Evolutionary conservation across 108 stramenopile genomes (phyloP), one percentile per base, ranked within the genome.

Genomic region (Nannochloropsis gaditana): DNA sequence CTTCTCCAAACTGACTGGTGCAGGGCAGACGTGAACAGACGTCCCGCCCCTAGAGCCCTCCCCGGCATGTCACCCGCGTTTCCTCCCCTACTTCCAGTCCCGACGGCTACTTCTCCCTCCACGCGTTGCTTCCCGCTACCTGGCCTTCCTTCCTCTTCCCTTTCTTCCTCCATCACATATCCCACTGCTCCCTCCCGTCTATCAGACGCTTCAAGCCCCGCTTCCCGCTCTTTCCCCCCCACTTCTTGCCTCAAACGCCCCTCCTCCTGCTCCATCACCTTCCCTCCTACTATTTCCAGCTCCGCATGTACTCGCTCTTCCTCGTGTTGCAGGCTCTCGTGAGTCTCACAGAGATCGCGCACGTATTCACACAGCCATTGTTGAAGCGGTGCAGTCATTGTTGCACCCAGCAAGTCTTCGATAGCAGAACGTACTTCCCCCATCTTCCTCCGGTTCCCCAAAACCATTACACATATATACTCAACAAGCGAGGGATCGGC

Each of bases 341-440:
- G 59, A 15, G 59, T 73, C 59, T 73, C 59, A n/a, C 59, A 73
- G 2, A 73, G n/a, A 73, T 73, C 59, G 15, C 59, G 59, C 19
- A 73, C 59, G 8, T 73, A 73, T n/a, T 73, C 59, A 73, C 59
- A 73, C 59, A 73, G n/a, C 59, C 59, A 73, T 8, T 73, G 19
- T n/a, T 73, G n/a, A 3, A 73, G 59, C 59, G 59, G 59, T n/a
- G 6, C n/a, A 15, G 59, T n/a, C 59, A 73, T 2, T 2, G 59
- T n/a, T n/a, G 59, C 59, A 73, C 59, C 59, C 59, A 73, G n/a
- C 59, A 73, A 73, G 59, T 73, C 59, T n/a, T 73, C 59, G 59
- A 73, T 73, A 2, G 59, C 59, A 15, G 59, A 73, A 2, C 59
- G 4, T 15, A 73, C 59, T 15, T 73, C 59, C 3, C n/a, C n/a